These are phyloP conservation scores for Pestalotiopsis sp. DNA, from an alignment of 2,329 filamentous ascomycete species.

Conservation along the genomic window DNA sequence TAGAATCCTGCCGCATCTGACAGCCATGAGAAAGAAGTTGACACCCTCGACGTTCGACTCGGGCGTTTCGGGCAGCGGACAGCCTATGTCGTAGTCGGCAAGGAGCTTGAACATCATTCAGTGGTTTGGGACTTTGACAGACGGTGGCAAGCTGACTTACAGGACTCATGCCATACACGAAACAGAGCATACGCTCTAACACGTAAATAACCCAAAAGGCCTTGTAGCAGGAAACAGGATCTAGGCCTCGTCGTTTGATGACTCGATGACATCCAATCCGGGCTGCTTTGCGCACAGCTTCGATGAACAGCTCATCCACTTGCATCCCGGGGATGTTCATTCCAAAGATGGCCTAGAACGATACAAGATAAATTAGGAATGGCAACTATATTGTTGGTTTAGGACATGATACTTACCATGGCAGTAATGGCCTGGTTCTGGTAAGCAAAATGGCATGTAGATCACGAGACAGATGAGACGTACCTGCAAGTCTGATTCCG, in stretches of 20 bases:
- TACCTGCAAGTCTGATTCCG: background rate
- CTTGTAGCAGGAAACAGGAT: background rate
- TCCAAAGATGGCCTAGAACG: conserved; percentile 6
- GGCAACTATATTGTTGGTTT: background rate
- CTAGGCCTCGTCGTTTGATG: background rate
- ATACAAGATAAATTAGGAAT: background rate
- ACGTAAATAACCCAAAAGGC: conserved; percentile 10
- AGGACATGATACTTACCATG: background rate
- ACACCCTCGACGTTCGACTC: conserved; percentile 8
- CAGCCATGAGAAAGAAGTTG: conserved; percentile 4
- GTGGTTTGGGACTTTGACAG: background rate
- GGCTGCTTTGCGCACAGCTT: background rate
- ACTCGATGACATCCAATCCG: background rate
- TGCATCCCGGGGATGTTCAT: conserved; percentile 11
- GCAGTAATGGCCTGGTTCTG: conserved; percentile 2
- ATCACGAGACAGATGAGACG: background rate
- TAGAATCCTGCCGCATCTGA: conserved; percentile 1
- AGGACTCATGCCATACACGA: conserved; percentile 2
- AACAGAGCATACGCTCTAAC: conserved; percentile 5
- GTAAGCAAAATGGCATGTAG: background rate
- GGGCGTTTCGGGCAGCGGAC: conserved; percentile 5
- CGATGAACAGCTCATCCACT: background rate
- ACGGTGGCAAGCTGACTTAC: background rate
- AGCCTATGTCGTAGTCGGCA: conserved; percentile 11
- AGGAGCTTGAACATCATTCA: background rate